Evolutionary conservation across 1,284 basidiomycete species (phyloP).

Genomic region (Ganoderma boninense): DNA sequence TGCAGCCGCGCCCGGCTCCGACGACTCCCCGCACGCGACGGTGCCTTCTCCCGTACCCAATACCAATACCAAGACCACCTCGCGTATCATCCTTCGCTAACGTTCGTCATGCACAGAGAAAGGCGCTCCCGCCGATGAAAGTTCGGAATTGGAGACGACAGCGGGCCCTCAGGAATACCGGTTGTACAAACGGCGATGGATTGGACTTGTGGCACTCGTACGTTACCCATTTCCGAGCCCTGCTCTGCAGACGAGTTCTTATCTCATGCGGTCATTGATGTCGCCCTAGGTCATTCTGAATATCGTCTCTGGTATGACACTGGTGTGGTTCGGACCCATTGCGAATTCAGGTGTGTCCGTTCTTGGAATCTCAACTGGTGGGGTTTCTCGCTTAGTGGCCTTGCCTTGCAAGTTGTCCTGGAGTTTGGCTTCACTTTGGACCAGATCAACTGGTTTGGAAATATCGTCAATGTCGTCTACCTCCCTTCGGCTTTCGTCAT

Average conservation of each 20-base stretch:
- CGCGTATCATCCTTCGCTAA: neutral
- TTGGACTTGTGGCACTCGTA: conserved; percentile 70
- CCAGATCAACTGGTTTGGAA: conserved; percentile 82
- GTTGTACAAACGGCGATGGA: conserved; percentile 72
- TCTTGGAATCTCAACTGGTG: neutral
- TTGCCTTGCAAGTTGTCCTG: conserved; percentile 51
- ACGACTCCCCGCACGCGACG: neutral
- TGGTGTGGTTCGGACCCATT: conserved; percentile 83
- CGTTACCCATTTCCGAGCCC: conserved; percentile 28
- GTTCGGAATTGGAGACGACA: neutral
- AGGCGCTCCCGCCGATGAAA: conserved; percentile 3
- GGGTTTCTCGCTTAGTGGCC: neutral
- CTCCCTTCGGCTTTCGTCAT: conserved; percentile 66
- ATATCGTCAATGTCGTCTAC: conserved; percentile 67
- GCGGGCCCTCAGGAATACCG: conserved; percentile 49
- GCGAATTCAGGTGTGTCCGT: conserved; percentile 61
- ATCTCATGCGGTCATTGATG: neutral
- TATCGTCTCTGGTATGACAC: conserved; percentile 66
- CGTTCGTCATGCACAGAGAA: conserved; percentile 1
- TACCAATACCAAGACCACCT: neutral
- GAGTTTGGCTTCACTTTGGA: conserved; percentile 71
- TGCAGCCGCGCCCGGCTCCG: neutral
- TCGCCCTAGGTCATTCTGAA: conserved; percentile 63
- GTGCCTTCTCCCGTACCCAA: neutral
- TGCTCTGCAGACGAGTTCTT: too few species aligned